phyloP scores from a whole-genome alignment of 805 yeast species.

The Metschnikowia orientalis region DNA sequence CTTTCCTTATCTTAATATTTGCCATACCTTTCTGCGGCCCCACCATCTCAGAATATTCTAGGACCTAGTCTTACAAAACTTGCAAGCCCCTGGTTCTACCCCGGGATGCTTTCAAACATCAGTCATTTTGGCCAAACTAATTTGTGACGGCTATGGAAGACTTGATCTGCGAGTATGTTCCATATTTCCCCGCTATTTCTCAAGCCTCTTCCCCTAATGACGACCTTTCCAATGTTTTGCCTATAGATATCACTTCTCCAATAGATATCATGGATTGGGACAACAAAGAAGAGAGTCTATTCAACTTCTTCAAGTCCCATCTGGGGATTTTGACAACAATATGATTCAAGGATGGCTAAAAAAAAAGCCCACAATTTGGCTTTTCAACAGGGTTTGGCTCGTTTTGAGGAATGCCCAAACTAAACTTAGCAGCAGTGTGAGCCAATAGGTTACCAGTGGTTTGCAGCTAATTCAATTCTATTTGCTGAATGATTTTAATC shows the following conservation, averaged over 20 bases:
- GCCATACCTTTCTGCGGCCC: too few relatives aligned
- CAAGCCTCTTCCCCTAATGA: too few relatives aligned
- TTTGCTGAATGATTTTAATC: slow-evolving; percentile 85
- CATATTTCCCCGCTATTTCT: too few relatives aligned
- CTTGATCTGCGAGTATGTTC: too few relatives aligned
- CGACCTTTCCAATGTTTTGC: slow-evolving; percentile 96
- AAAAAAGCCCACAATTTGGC: slow-evolving; percentile 88
- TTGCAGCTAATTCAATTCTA: slow-evolving; percentile 95
- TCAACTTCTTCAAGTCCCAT: slow-evolving; percentile 96
- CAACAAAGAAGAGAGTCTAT: slow-evolving; percentile 80
- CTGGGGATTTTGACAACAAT: slow-evolving; percentile 97
- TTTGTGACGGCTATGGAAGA: too few relatives aligned
- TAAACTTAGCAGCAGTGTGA: slow-evolving; percentile 95
- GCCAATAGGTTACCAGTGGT: slow-evolving; percentile 99
- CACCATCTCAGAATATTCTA: too few relatives aligned
- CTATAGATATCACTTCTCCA: slow-evolving; percentile 98
- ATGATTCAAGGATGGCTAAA: slow-evolving; percentile 95
- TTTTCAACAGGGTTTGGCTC: slow-evolving; percentile 92
- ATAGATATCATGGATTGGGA: slow-evolving; percentile 97
- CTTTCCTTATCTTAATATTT: too few relatives aligned
- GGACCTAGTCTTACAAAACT: too few relatives aligned
- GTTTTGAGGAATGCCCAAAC: slow-evolving; percentile 85
- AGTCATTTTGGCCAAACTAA: too few relatives aligned
- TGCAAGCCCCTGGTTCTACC: too few relatives aligned
- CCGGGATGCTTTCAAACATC: too few relatives aligned